These are phyloP conservation scores for Orbilia ellipsospora DNA, from an alignment of 2,329 filamentous ascomycete genomes.

Conservation along the genomic window DNA sequence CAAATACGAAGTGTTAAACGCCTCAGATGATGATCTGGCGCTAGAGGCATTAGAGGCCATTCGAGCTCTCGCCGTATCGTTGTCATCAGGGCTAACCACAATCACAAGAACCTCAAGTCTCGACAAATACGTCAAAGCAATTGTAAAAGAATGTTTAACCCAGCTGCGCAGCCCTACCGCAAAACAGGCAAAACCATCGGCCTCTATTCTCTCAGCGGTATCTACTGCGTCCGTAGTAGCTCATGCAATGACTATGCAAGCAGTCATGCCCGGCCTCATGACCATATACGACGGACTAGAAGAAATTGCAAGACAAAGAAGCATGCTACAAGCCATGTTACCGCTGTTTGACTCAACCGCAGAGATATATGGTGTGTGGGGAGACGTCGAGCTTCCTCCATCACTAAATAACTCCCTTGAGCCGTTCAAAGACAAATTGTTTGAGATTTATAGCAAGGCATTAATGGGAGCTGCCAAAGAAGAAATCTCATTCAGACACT, in stretches of 20 bases:
- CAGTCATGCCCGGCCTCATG: slow-evolving; percentile 70
- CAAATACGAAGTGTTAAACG: slow-evolving; percentile 76
- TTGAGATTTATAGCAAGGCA: slow-evolving; percentile 69
- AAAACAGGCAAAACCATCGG: slow-evolving; percentile 74
- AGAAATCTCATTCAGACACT: slow-evolving; percentile 66
- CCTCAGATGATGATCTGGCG: slow-evolving; percentile 72
- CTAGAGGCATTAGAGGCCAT: slow-evolving; percentile 70
- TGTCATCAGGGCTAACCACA: slow-evolving; percentile 65
- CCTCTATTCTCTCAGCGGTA: slow-evolving; percentile 70
- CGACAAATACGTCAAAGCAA: slow-evolving; percentile 70
- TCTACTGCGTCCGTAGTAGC: slow-evolving; percentile 69
- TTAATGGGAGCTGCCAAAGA: slow-evolving; percentile 68
- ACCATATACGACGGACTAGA: slow-evolving; percentile 72
- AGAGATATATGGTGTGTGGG: slow-evolving; percentile 69
- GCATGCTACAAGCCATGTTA: slow-evolving; percentile 71
- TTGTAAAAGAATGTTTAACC: slow-evolving; percentile 75
- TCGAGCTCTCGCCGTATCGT: slow-evolving; percentile 68
- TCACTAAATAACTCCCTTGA: slow-evolving; percentile 64
- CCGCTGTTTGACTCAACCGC: slow-evolving; percentile 71
- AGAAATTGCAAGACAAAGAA: slow-evolving; percentile 72
- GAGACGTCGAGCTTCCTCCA: slow-evolving; percentile 62
- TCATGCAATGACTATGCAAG: slow-evolving; percentile 69
- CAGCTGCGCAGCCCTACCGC: slow-evolving; percentile 75
- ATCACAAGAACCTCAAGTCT: slow-evolving; percentile 64
- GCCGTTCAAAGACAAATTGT: slow-evolving; percentile 67